Evolutionary conservation across 106 monocot species (phyloP).

Genomic region (Xerophyta viscosa): DNA sequence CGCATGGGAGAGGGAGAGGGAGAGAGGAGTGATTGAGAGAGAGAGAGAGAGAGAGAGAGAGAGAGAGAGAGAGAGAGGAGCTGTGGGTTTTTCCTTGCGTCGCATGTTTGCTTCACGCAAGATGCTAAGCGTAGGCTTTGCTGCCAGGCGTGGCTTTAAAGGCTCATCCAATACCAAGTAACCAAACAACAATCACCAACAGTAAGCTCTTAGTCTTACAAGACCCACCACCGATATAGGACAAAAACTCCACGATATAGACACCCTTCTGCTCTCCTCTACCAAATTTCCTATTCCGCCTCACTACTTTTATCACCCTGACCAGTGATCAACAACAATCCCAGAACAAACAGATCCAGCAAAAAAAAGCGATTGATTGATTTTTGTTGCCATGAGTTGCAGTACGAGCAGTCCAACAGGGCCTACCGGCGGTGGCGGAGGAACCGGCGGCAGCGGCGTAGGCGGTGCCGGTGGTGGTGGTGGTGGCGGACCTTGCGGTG

Average conservation of each 20-base stretch:
- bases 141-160: constrained; percentile 91
- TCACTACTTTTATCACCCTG: neutral
- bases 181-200: constrained; percentile 30
- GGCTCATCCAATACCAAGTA: constrained; percentile 69
- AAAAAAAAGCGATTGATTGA: neutral
- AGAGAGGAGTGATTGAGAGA: neutral
- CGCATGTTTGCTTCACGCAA: constrained; percentile 99
- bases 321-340: neutral
- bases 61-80: constrained; percentile 7
- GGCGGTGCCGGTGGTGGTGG: constrained; percentile 23
- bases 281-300: neutral
- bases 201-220: constrained; percentile 39
- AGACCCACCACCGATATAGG: constrained; percentile 59
- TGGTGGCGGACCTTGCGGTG: constrained; percentile 80
- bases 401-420: constrained; percentile 16
- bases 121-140: constrained; percentile 39
- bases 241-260: constrained; percentile 20
- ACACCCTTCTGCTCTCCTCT: constrained; percentile 3
- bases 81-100: constrained; percentile 11
- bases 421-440: constrained; percentile 28
- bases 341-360: neutral
- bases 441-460: constrained; percentile 7
- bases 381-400: constrained; percentile 21
- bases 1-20: neutral
- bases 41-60: constrained; percentile 3